These are phyloP conservation scores for Alternaria incomplexa DNA, from an alignment of 2,329 filamentous ascomycete genomes.

Conservation along the genomic window DNA sequence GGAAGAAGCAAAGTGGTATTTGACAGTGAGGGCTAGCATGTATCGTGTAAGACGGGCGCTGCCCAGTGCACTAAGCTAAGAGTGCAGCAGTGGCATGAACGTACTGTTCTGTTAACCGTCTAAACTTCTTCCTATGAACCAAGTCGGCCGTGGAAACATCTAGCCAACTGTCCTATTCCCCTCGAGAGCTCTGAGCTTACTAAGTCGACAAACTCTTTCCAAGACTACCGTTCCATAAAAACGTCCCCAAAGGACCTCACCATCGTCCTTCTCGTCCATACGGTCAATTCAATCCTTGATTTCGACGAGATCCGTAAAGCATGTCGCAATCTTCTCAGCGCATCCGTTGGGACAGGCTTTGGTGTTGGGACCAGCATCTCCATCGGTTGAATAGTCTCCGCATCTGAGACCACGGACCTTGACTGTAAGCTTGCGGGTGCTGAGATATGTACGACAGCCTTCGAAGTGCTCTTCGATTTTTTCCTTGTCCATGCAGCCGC, in stretches of 20 bases:
- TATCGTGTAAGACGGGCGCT: not conserved
- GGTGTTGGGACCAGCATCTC: not conserved
- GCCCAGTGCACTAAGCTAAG: not conserved
- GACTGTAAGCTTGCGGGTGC: not conserved
- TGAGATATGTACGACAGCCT: not conserved
- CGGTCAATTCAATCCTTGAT: not conserved
- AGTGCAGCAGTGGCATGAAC: not conserved
- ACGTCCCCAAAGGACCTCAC: not conserved
- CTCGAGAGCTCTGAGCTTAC: not conserved
- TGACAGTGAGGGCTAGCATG: constrained; percentile 12
- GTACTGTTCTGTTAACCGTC: not conserved
- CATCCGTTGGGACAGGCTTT: not conserved
- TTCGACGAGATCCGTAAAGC: not conserved
- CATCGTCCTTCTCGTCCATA: not conserved
- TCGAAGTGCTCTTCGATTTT: not conserved
- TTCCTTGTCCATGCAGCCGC: not conserved
- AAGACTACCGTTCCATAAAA: not conserved
- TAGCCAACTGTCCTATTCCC: not conserved
- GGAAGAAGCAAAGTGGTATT: constrained; percentile 33
- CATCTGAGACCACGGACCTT: not conserved
- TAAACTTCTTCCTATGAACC: not conserved
- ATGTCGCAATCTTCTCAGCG: not conserved
- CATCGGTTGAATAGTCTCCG: not conserved
- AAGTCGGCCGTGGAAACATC: not conserved
- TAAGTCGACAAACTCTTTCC: not conserved